A percentile compares a stretch with the other conserved stretches of the same genome.
phyloP scores from a whole-genome alignment of 441 rosid genomes.

The Biscutella laevigata region DNA sequence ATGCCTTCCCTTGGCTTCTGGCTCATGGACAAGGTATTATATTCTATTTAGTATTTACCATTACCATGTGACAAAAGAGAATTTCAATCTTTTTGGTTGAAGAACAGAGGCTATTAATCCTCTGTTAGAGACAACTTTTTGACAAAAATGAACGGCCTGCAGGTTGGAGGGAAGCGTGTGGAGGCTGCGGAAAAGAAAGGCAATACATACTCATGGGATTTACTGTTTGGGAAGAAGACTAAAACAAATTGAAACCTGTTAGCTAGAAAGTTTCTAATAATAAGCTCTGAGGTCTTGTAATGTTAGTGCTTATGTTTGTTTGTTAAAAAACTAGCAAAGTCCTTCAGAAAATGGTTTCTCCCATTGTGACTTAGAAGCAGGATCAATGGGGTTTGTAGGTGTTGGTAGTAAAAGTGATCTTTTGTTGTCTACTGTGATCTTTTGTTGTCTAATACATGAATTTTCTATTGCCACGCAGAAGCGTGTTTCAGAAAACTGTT shows the following conservation, averaged over 20 bases:
- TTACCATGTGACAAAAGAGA: not conserved
- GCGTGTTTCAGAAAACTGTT: too few species aligned
- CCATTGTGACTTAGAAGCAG: not conserved
- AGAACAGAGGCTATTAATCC: not conserved
- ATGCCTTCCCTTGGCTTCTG: slow-evolving; percentile 76
- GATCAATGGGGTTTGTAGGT: too few species aligned
- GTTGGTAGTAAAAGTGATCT: too few species aligned
- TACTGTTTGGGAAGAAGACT: slow-evolving; percentile 57
- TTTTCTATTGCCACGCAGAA: too few species aligned
- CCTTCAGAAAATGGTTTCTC: not conserved
- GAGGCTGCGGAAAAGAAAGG: slow-evolving; percentile 70
- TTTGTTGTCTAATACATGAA: too few species aligned
- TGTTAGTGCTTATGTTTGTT: not conserved
- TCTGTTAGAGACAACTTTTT: not conserved
- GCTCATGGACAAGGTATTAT: slow-evolving; percentile 91
- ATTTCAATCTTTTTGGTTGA: not conserved
- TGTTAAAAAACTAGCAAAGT: not conserved
- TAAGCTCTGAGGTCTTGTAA: not conserved
- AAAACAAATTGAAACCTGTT: slow-evolving; percentile 40
- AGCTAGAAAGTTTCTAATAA: not conserved
- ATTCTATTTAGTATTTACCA: not conserved
- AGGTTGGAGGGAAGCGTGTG: slow-evolving; percentile 75
- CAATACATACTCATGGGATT: slow-evolving; percentile 56
- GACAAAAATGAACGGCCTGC: slow-evolving; percentile 4
- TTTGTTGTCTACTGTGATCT: too few species aligned